Base-by-base conservation (phyloP, 805 yeast genomes). In the Metschnikowia noctiluminum region DNA sequence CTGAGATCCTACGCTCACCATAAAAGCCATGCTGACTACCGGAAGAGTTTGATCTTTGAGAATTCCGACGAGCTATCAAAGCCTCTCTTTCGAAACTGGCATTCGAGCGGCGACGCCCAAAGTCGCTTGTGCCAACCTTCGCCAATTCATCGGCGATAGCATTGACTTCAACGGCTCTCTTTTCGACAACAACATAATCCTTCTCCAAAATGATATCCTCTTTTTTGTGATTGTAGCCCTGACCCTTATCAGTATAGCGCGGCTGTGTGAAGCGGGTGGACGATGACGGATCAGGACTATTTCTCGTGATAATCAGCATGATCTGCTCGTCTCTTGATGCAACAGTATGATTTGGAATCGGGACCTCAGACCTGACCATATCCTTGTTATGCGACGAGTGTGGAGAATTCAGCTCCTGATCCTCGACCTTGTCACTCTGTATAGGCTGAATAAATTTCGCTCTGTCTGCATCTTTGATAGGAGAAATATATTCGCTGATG, bases 121-220 rank as follows among this genome's bases (percentile, higher is more conserved):
- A 74, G 6, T 77, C 74, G 7, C 78, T 76, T 48, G 73, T 66
- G 1, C 83, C 84, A 2, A 84, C 84, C 50, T 73, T 70, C 13
- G 89, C 91, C 44, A 92, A 70, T 63, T 91, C 97, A 65, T 92
- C 98, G 2, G 99, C 99, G 49, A 94, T 74, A 2, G 96, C 92
- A 70, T 92, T 92, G 8, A 92, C 96, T 63, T 94, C 98, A 3
- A 92, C 97, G 0, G 94, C 89, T 43, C 96, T 79, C 64, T 92
- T 94, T 64, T 92, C 98, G 28, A 92, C 91, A 36, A 92, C 96
- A 32, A 92, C 98, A 59, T 92, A 92, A 60, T 90, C 97, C 55
- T 81, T 84, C 58, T 89, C 96, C 48, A 83, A 69, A 27, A 78
- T 74, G 21, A 77, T 61, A 45, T 82, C 87, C 21, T 75, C 67